Evolutionary conservation across 2,329 filamentous ascomycete species (phyloP).

Genomic region (Gyromitra esculenta): DNA sequence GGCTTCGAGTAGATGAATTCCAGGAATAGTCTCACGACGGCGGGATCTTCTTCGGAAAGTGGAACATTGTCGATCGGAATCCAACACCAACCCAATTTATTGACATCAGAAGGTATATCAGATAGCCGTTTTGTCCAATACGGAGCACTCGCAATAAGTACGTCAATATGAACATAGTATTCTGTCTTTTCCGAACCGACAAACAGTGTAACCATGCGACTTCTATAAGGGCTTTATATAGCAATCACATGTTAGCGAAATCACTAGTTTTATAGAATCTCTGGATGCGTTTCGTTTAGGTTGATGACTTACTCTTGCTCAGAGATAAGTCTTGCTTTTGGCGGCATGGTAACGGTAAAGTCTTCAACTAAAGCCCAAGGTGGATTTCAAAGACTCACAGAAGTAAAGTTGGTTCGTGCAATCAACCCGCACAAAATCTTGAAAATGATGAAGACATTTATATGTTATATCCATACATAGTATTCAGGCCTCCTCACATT

Average conservation of each 20-base stretch:
- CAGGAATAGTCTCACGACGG: background rate
- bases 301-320: background rate
- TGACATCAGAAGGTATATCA: background rate
- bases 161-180: constrained; percentile 12
- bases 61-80: background rate
- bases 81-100: too few species aligned
- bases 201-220: background rate
- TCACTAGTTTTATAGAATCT: background rate
- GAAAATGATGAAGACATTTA: too few species aligned
- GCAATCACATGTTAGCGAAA: background rate
- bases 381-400: background rate
- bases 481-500: too few species aligned
- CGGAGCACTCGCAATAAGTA: background rate
- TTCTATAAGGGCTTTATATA: background rate
- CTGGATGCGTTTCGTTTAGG: background rate
- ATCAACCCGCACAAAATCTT: too few species aligned
- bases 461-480: too few species aligned
- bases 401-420: background rate
- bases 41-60: constrained; percentile 9
- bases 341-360: background rate
- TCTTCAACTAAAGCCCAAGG: background rate
- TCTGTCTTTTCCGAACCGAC: background rate
- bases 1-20: constrained; percentile 14
- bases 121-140: background rate
- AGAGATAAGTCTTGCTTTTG: background rate